Evolutionary conservation across 495 filamentous ascomycete genomes (phyloP).

Genomic region (Immersiella caudata): DNA sequence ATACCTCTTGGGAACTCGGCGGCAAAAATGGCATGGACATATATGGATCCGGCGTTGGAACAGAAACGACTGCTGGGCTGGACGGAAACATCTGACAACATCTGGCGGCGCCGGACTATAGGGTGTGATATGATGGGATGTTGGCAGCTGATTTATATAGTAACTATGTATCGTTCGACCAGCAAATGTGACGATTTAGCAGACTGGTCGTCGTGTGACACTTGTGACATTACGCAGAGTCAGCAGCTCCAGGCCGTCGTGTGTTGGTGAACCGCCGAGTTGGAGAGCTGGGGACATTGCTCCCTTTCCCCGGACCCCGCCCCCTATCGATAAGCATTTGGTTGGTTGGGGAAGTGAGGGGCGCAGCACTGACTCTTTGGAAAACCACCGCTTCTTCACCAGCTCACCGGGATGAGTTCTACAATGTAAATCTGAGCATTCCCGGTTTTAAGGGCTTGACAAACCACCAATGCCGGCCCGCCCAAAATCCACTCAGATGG

Average conservation of each 20-base stretch:
- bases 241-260: too few relatives aligned
- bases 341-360: neutral
- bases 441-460: slow-evolving; percentile 31
- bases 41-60: slow-evolving; percentile 2
- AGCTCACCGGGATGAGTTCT: slow-evolving; percentile 41
- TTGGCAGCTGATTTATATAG: neutral
- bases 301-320: slow-evolving; percentile 14
- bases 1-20: neutral
- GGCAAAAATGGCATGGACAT: neutral
- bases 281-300: neutral
- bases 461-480: slow-evolving; percentile 21
- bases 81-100: neutral
- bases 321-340: slow-evolving; percentile 15
- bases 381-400: slow-evolving; percentile 21
- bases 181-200: neutral
- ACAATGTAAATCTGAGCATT: slow-evolving; percentile 48
- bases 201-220: too few relatives aligned
- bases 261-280: too few relatives aligned
- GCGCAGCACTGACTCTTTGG: slow-evolving; percentile 11
- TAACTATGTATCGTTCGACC: neutral
- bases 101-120: neutral
- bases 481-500: slow-evolving; percentile 29
- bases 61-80: neutral
- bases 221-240: too few relatives aligned
- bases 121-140: neutral